These are phyloP conservation scores for Colletotrichum sp. DNA, from an alignment of 2,329 filamentous ascomycete species.

Conservation along the genomic window DNA sequence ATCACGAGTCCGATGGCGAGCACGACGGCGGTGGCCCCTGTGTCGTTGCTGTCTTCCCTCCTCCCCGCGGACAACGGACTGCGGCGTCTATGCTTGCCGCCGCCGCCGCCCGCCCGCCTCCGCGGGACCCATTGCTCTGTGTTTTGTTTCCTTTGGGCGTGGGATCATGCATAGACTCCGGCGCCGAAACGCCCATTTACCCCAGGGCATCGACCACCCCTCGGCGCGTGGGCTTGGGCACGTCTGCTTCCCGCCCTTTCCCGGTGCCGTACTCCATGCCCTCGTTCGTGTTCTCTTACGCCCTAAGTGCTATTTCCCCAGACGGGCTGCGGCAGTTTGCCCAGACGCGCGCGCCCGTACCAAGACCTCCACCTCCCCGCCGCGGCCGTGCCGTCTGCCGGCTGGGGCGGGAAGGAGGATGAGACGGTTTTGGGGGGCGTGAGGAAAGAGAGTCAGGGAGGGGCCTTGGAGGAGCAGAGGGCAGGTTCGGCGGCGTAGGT, in stretches of 20 bases:
- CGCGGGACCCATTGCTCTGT: not conserved
- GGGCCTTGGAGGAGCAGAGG: not conserved
- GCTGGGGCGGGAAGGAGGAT: not conserved
- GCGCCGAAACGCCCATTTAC: not conserved
- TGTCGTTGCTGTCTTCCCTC: not conserved
- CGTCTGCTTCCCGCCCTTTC: not conserved
- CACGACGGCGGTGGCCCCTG: not conserved
- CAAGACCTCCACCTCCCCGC: not conserved
- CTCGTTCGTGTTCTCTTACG: not conserved
- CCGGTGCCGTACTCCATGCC: not conserved
- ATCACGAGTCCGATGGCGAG: not conserved
- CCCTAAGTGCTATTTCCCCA: not conserved
- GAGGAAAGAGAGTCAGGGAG: not conserved
- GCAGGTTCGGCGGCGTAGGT: not conserved
- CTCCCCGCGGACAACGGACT: not conserved
- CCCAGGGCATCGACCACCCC: not conserved
- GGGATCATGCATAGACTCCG: not conserved
- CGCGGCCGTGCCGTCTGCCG: not conserved
- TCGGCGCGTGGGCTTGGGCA: not conserved
- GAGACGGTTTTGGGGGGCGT: not conserved
- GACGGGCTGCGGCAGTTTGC: not conserved
- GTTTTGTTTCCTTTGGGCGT: not conserved
- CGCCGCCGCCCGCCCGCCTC: not conserved
- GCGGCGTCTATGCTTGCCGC: not conserved
- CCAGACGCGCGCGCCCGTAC: not conserved